Evolutionary conservation across 2,329 filamentous ascomycete species (phyloP).

Genomic region (Trichoderma simmonsii): DNA sequence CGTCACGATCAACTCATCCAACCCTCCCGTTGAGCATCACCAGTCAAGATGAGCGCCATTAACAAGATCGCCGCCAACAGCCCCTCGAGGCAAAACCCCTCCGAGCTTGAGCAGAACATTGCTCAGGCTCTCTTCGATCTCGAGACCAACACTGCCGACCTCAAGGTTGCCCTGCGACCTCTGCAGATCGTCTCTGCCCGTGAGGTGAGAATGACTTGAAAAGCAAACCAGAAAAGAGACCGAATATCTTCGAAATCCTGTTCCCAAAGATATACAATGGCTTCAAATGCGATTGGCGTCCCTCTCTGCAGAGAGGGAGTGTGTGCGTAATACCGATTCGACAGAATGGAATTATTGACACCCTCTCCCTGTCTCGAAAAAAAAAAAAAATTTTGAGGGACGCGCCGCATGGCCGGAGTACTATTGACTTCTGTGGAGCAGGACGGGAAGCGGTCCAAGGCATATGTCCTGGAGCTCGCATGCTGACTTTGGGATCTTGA

Average conservation of each 20-base stretch:
- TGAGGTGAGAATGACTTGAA: constrained; percentile 75
- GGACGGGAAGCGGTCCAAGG: constrained; percentile 75
- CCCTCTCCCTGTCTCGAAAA: not conserved
- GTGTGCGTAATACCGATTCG: constrained; percentile 23
- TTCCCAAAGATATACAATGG: constrained; percentile 41
- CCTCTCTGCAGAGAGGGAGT: constrained; percentile 20
- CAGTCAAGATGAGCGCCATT: constrained; percentile 63
- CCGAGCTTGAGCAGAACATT: constrained; percentile 96
- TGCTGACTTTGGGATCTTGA: constrained; percentile 66
- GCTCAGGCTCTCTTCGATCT: constrained; percentile 97
- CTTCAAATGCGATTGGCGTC: constrained; percentile 26
- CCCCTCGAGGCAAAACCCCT: constrained; percentile 92
- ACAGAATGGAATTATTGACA: constrained; percentile 22
- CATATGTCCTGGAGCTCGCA: constrained; percentile 67
- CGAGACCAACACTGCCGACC: constrained; percentile 98
- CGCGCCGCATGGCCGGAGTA: constrained; percentile 34
- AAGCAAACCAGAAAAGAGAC: constrained; percentile 17
- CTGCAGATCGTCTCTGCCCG: constrained; percentile 98
- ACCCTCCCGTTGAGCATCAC: constrained; percentile 36
- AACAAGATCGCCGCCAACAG: constrained; percentile 99
- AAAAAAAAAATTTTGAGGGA: constrained; percentile 19
- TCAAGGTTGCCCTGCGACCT: constrained; percentile 92
- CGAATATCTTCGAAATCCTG: constrained; percentile 39
- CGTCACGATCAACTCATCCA: constrained; percentile 28
- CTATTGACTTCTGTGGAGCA: constrained; percentile 55